phyloP scores from a whole-genome alignment of 1,284 basidiomycete species.

The Ganoderma leucocontextum region DNA sequence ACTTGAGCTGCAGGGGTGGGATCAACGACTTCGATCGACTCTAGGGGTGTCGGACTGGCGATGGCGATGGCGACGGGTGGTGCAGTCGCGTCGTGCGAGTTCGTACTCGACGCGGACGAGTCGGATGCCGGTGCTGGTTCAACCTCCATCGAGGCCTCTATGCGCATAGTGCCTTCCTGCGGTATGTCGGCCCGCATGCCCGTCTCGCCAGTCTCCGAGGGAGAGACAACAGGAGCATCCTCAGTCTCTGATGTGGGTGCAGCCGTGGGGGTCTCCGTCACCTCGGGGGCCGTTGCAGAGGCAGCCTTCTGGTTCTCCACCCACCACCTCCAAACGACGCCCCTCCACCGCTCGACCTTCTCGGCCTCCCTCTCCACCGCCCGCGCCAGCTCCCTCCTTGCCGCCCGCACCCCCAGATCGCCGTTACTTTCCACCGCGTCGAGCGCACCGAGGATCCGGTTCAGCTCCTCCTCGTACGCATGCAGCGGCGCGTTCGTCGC shows the following conservation, averaged over 20 bases:
- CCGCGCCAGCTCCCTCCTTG: slow-evolving; percentile 64
- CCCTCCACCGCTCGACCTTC: slow-evolving; percentile 50
- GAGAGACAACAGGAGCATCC: background rate
- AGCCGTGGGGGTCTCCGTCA: slow-evolving; percentile 4
- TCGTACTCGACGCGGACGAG: background rate
- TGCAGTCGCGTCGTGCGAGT: background rate
- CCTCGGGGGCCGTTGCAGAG: background rate
- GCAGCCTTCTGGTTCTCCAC: slow-evolving; percentile 17
- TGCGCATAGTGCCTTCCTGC: background rate
- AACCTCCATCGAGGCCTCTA: slow-evolving; percentile 13
- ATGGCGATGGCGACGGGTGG: background rate
- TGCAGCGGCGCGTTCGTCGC: slow-evolving; percentile 56
- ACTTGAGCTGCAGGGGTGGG: slow-evolving; percentile 16
- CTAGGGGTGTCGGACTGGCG: background rate
- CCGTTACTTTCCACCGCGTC: slow-evolving; percentile 76
- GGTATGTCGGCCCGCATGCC: background rate
- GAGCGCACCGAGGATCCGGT: slow-evolving; percentile 67
- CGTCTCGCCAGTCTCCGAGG: background rate
- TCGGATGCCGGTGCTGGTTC: background rate
- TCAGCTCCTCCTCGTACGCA: slow-evolving; percentile 60
- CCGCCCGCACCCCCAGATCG: slow-evolving; percentile 59
- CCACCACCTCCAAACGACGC: slow-evolving; percentile 33
- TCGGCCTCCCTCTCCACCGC: slow-evolving; percentile 66
- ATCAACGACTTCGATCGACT: background rate
- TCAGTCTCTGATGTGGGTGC: background rate